Evolutionary conservation across 1,139 yeast genomes (phyloP), one percentile per base, ranked within the genome.

Genomic region (Debaryomyces sp.): DNA sequence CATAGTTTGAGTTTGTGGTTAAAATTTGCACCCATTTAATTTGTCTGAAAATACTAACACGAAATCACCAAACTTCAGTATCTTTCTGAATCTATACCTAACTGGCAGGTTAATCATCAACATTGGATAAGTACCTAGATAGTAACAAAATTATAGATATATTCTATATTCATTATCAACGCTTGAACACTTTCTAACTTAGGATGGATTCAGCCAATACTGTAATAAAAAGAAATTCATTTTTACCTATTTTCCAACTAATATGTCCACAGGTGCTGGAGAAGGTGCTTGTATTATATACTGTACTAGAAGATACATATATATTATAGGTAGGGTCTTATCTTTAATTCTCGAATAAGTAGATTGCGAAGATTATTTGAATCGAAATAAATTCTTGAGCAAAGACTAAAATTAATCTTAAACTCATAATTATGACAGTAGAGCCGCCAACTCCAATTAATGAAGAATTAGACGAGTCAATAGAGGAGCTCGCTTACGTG

Each of bases 341-440:
- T 27, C 30, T 6, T 27, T 12, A 12, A 10, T 17, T 32, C n/a
- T 22, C 38, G 22, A 17, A 6, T 35, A 4, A 22, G 26, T 7
- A n/a, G 34, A 39, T 39, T 39, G 42, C 42, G 42, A 39, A 38
- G 22, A 38, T 24, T 5, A 13, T 9, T 8, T 22, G 15, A 39
- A 38, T 21, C 24, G 21, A 4, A 18, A 10, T 15, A 17, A 26
- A 27, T 17, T 39, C 18, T 27, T 15, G 8, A 30, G 15, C 6
- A 27, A 15, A 12, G 8, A 15, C 21, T 24, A 27, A 5, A 27
- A 27, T 23, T 27, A 26, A 8, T 39, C 17, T 4, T 17, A 6
- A 21, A n/a, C 12, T 18, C 6, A 13, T 27, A 27, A 29, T 26
- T 26, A 42, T 42, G 44, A 22, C 39, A 24, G 33, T 17, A 17